These are phyloP conservation scores for Viola odorata DNA, from an alignment of 345 rosid species.

Conservation along the genomic window DNA sequence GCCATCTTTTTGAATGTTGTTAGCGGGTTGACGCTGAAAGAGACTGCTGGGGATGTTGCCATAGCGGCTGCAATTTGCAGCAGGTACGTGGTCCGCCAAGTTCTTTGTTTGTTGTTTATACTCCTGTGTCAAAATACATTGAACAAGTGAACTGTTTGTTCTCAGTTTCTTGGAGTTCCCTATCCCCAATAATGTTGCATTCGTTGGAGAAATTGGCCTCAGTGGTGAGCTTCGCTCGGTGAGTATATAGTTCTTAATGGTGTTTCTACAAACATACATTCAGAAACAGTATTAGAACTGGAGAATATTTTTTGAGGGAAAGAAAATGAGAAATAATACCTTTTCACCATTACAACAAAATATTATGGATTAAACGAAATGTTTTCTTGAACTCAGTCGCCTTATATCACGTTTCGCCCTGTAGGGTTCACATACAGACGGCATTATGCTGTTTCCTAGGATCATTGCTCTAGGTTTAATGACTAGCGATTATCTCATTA, in stretches of 20 bases:
- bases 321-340: too few relatives aligned
- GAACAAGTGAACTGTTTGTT: constrained; percentile 5
- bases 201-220: constrained; percentile 85
- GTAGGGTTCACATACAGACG: too few relatives aligned
- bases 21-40: constrained; percentile 65
- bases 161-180: constrained; percentile 90
- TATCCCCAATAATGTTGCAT: constrained; percentile 68
- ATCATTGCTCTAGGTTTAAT: too few relatives aligned
- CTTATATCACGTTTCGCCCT: too few relatives aligned
- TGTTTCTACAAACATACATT: too few relatives aligned
- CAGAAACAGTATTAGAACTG: too few relatives aligned
- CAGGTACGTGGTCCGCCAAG: constrained; percentile 37
- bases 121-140: background rate
- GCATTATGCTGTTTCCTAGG: too few relatives aligned
- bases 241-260: constrained; percentile 20
- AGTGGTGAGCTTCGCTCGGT: constrained; percentile 83
- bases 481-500: too few relatives aligned
- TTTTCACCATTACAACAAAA: too few relatives aligned
- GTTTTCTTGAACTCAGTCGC: too few relatives aligned
- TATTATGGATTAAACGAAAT: too few relatives aligned
- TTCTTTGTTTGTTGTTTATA: background rate
- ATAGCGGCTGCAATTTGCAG: constrained; percentile 95
- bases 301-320: too few relatives aligned
- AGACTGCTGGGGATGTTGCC: constrained; percentile 94
- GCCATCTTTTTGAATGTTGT: constrained; percentile 75